Conservation (phyloP, 352 stramenopile species). For the Phytophthora colocasiae region DNA sequence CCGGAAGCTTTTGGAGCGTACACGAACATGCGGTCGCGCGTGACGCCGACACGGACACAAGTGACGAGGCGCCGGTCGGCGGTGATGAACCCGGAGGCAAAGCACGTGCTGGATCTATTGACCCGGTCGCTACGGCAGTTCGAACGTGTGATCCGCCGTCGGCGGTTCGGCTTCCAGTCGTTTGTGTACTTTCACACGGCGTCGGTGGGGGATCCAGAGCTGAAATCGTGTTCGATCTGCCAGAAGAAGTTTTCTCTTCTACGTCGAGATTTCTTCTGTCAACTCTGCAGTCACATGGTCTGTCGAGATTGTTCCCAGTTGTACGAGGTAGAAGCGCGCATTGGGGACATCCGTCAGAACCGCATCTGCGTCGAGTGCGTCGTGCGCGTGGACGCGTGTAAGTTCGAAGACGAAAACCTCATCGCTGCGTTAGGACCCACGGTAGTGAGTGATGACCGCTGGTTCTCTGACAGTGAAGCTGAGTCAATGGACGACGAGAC, state of each 20-base stretch:
- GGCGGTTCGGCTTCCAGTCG: slow-evolving; percentile 69
- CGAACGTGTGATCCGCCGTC: slow-evolving; percentile 63
- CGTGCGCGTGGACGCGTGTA: slow-evolving; percentile 54
- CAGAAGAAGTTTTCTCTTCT: slow-evolving; percentile 49
- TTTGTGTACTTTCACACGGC: slow-evolving; percentile 56
- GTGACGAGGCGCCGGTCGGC: slow-evolving; percentile 36
- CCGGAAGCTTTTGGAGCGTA: slow-evolving; percentile 39
- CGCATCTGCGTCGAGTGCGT: slow-evolving; percentile 58
- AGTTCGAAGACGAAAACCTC: slow-evolving; percentile 61
- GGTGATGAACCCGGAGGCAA: slow-evolving; percentile 64
- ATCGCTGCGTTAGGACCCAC: slow-evolving; percentile 47
- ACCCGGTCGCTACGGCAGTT: slow-evolving; percentile 54
- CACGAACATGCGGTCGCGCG: slow-evolving; percentile 4
- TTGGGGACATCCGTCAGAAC: slow-evolving; percentile 50
- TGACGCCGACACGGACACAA: slow-evolving; percentile 22
- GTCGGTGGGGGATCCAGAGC: slow-evolving; percentile 9
- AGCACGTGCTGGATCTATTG: slow-evolving; percentile 55
- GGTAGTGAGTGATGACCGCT: slow-evolving; percentile 44
- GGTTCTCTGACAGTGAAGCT: slow-evolving; percentile 36
- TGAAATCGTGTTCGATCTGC: slow-evolving; percentile 45
- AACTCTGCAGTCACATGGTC: slow-evolving; percentile 55
- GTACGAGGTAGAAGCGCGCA: slow-evolving; percentile 55
- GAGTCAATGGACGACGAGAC: slow-evolving; percentile 31
- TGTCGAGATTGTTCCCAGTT: slow-evolving; percentile 52
- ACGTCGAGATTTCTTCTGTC: slow-evolving; percentile 54